Base-by-base conservation (phyloP, 495 filamentous ascomycete genomes). In the Poronia punctata region DNA sequence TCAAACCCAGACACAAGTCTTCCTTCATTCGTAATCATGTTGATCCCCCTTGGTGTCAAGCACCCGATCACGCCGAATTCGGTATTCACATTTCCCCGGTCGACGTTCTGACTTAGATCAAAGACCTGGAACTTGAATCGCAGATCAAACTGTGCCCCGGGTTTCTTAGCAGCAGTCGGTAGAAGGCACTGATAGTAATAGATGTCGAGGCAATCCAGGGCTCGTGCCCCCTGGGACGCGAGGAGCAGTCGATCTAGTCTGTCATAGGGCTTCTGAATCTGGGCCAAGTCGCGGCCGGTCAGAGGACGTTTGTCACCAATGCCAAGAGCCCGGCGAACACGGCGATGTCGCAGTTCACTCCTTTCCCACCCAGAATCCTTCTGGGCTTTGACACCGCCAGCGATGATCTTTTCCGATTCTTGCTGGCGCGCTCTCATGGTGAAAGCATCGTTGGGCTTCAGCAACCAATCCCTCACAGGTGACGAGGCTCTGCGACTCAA, bases 91-190 rank as follows among this genome's bases (percentile, higher is more conserved):
- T 36, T 16, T 22, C 66, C 66, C 12, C 81, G 71, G 46, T 85
- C 82, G 12, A 85, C 64, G 45, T 88, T 89, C 53, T 94, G 87
- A 12, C 84, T 87, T 1, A 87, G 54, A 35, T 94, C 85, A 18
- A 50, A 35, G 29, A 71, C 65, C 54, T 62, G 75, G 59, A 74
- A 76, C 54, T 88, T 88, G 62, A 67, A 84, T 29, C 64, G 64
- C 31, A 77, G 62, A 48, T 90, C 84, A 40, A 71, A 74, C 0
- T 33, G 24, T 7, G 26, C 11, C 17, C 17, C 16, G 3, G n/a
- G 8, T 12, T 8, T 27, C 5, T 32, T 14, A 0, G 4, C 1
- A n/a, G n/a, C n/a, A 4, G 10, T 32, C 18, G 14, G 26, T 6
- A 2, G 33, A 3, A 44, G 41, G 21, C 62, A 72, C 12, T 70